Evolutionary conservation across 2,329 filamentous ascomycete species (phyloP).

Genomic region (Neophaeococcomyces aloes): DNA sequence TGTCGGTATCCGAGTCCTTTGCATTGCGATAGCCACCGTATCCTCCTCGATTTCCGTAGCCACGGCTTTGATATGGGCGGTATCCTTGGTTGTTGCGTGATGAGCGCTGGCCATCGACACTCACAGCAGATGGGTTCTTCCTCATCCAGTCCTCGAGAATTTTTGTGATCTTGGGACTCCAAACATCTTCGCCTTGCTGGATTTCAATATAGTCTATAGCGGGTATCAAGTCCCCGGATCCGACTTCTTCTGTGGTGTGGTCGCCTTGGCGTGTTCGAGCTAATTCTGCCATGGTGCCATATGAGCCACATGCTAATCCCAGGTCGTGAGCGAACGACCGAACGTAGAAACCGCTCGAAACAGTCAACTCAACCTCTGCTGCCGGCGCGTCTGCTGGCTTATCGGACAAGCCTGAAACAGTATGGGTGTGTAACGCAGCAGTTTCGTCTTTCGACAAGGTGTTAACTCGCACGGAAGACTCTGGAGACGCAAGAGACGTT

Average conservation of each 20-base stretch:
- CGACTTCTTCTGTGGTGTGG: constrained; percentile 38
- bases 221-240: constrained; percentile 36
- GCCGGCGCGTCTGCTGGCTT: constrained; percentile 47
- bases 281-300: constrained; percentile 77
- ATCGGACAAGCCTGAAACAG: constrained; percentile 13
- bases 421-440: constrained; percentile 21
- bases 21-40: background rate
- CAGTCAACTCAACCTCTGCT: constrained; percentile 75
- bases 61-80: background rate
- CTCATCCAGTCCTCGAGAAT: constrained; percentile 46
- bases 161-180: constrained; percentile 62
- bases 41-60: background rate
- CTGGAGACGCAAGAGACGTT: constrained; percentile 8
- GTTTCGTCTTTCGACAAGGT: constrained; percentile 16
- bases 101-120: background rate
- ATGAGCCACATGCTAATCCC: constrained; percentile 67
- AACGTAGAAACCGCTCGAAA: constrained; percentile 94
- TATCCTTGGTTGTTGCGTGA: background rate
- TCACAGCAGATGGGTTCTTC: constrained; percentile 24
- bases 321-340: constrained; percentile 88
- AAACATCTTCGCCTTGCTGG: constrained; percentile 63
- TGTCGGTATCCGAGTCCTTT: background rate
- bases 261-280: constrained; percentile 70
- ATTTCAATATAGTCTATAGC: constrained; percentile 72
- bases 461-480: constrained; percentile 6